Percentiles rank a stretch among this genome's conserved stretches.
phyloP scores from a whole-genome alignment of 352 stramenopile genomes.

The Pythium chondricola region DNA sequence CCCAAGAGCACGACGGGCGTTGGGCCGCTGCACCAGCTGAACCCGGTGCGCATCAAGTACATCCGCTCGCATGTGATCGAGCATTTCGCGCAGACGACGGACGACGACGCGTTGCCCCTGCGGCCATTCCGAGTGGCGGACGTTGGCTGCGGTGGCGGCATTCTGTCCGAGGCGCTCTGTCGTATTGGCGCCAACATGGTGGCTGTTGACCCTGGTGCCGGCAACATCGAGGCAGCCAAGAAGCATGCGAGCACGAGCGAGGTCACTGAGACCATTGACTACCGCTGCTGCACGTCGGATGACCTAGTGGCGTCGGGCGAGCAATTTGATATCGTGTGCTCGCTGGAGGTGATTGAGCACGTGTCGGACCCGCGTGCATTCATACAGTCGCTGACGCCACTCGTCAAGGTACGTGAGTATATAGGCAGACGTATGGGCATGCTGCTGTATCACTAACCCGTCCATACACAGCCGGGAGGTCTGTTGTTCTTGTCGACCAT shows the following conservation, averaged over 20 bases:
- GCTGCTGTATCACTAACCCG: background rate
- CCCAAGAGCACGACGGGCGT: conserved; percentile 70
- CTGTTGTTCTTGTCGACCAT: conserved; percentile 83
- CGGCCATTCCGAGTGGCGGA: conserved; percentile 52
- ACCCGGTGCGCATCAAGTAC: conserved; percentile 80
- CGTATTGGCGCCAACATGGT: conserved; percentile 74
- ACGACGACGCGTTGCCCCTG: conserved; percentile 49
- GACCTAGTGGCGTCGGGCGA: conserved; percentile 62
- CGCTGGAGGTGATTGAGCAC: conserved; percentile 82
- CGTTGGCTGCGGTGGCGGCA: conserved; percentile 77
- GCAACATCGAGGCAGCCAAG: conserved; percentile 72
- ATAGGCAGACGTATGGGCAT: too few relatives aligned
- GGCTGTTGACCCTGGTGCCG: conserved; percentile 56
- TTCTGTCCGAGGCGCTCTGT: conserved; percentile 74
- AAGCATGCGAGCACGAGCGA: conserved; percentile 42
- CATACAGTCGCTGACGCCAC: conserved; percentile 62
- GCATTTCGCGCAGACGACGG: conserved; percentile 46
- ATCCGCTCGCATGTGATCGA: conserved; percentile 64
- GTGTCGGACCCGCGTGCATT: conserved; percentile 66
- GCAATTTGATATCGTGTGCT: conserved; percentile 81
- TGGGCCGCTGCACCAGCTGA: conserved; percentile 73
- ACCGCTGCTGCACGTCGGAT: conserved; percentile 77
- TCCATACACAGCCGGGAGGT: conserved; percentile 40
- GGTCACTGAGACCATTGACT: conserved; percentile 67
- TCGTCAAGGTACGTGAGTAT: conserved; percentile 76